Evolutionary conservation across 805 yeast genomes (phyloP), one percentile per base, ranked within the genome.

Genomic region (Zygotorulaspora chibaensis): DNA sequence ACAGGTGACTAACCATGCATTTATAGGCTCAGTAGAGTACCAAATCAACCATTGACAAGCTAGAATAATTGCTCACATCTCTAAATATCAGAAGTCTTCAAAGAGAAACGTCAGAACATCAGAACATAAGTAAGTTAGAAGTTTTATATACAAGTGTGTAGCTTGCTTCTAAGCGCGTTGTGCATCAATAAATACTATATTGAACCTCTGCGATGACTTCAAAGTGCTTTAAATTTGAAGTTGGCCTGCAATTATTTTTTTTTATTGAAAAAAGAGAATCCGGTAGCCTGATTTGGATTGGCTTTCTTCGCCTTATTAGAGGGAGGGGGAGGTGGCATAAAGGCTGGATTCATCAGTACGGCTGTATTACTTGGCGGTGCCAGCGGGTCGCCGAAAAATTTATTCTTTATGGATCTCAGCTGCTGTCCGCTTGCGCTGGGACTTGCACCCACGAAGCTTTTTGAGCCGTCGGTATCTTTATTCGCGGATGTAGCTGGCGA

Each of bases 201-300:
- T 20, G 25, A 20, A 20, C 25, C 25, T 5, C 7, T 20, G 25
- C 25, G 25, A 20, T 20, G 33, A 4, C n/a, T 8, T 29, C 33
- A 29, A 29, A n/a, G n/a, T n/a, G n/a, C 15, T 29, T 9, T 29
- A 12, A 29, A 29, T 29, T 13, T 29, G 33, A 12, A 6, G 15
- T 9, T 29, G 33, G 33, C n/a, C n/a, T 29, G 15, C n/a, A 13
- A n/a, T 34, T 43, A 48, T 30, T 52, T 56, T 38, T 50, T 55
- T 36, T 50, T 53, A 28, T 53, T 47, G 35, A 57, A 56, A 35
- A 57, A 56, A 10, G 60, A 46, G 37, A 57, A 57, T 15, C 52
- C 47, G 2, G 40, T 35, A 11, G 38, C 35, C 23, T 48, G 28
- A n/a, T 41, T 34, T 17, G 46, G 25, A 13, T 28, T 27, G 2